Conservation (phyloP, 1,284 basidiomycete species). For the Tilletiopsis washingtonensis region DNA sequence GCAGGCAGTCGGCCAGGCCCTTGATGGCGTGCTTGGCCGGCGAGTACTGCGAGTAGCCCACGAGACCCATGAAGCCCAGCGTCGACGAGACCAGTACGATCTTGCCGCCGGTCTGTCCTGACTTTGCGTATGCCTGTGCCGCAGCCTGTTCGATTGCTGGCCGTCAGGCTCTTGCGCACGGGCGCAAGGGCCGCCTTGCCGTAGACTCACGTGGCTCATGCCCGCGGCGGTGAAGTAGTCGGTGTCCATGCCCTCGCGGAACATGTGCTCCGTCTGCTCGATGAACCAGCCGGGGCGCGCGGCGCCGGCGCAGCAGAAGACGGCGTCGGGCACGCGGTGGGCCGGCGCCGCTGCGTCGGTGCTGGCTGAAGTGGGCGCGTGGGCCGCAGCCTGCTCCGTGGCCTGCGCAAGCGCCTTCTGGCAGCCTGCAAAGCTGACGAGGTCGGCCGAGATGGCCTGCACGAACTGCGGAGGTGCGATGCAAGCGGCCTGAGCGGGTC, state of each 20-base stretch:
- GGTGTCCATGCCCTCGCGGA: constrained; percentile 53
- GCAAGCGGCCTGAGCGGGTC: background rate
- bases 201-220: constrained; percentile 67
- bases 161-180: too few relatives aligned
- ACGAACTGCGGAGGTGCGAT: background rate
- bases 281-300: constrained; percentile 64
- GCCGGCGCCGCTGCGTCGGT: constrained; percentile 53
- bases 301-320: constrained; percentile 70
- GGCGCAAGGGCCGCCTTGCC: too few relatives aligned
- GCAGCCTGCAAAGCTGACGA: constrained; percentile 50
- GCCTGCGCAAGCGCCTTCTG: constrained; percentile 59
- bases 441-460: constrained; percentile 19
- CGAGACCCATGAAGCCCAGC: constrained; percentile 70
- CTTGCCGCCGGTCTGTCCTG: constrained; percentile 57
- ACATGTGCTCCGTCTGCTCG: constrained; percentile 58
- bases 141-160: constrained; percentile 65
- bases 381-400: too few relatives aligned
- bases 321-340: constrained; percentile 58
- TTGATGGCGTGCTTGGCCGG: constrained; percentile 83
- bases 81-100: constrained; percentile 75
- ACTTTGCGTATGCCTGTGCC: constrained; percentile 56
- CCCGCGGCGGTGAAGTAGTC: constrained; percentile 58
- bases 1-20: constrained; percentile 77
- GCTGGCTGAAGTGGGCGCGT: too few relatives aligned
- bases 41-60: constrained; percentile 77